phyloP scores from a whole-genome alignment of 2,329 filamentous ascomycete genomes.

The Hysterium pulicare region DNA sequence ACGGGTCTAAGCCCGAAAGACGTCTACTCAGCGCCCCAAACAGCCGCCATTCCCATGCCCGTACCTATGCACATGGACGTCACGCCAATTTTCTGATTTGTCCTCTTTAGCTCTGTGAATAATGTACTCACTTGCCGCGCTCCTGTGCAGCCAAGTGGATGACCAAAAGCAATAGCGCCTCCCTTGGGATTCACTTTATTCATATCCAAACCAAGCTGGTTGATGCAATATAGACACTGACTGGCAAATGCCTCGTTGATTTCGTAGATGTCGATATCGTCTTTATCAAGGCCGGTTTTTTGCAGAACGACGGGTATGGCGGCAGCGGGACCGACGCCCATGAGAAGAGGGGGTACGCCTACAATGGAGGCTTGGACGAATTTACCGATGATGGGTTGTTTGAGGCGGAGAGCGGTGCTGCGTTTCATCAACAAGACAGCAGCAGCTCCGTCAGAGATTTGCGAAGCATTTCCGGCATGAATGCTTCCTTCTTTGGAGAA shows the following conservation, averaged over 20 bases:
- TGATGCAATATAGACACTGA: conserved; percentile 90
- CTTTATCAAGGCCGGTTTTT: conserved; percentile 79
- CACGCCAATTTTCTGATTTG: conserved; percentile 78
- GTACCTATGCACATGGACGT: conserved; percentile 97
- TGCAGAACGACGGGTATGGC: conserved; percentile 89
- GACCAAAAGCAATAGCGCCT: conserved; percentile 92
- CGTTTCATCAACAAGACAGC: conserved; percentile 96
- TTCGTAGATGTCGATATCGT: conserved; percentile 92
- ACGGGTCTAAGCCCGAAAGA: too few relatives aligned
- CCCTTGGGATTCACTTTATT: conserved; percentile 98
- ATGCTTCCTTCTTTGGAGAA: conserved; percentile 91
- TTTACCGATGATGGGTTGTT: conserved; percentile 88
- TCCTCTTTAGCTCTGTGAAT: conserved; percentile 83
- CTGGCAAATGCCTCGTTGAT: conserved; percentile 99
- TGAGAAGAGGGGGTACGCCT: conserved; percentile 86
- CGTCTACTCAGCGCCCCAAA: conserved; percentile 87
- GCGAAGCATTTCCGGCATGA: conserved; percentile 92
- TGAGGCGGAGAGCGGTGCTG: conserved; percentile 80
- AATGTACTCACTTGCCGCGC: conserved; percentile 90
- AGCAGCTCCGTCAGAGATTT: conserved; percentile 90
- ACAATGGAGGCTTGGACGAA: conserved; percentile 82
- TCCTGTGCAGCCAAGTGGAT: conserved; percentile 91
- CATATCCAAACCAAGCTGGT: conserved; percentile 75
- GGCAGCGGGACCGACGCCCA: conserved; percentile 94
- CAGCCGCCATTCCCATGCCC: conserved; percentile 95